Conservation (phyloP, 345 rosid genomes). For the Salix udensis region DNA sequence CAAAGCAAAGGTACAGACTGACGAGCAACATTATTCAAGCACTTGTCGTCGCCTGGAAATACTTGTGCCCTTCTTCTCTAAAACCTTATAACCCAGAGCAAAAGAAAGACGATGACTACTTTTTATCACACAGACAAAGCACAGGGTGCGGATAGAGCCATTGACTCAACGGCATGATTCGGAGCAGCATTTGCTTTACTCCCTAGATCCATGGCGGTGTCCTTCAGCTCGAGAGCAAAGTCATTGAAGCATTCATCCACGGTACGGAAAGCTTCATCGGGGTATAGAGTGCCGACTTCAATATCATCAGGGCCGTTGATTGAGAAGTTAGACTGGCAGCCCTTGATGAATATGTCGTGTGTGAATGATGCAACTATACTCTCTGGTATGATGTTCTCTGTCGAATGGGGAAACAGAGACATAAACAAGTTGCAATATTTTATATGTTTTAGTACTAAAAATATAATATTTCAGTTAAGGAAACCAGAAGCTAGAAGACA, state of each 20-base stretch:
- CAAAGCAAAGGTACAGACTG: background rate
- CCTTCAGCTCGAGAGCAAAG: slow-evolving; percentile 26
- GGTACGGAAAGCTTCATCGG: slow-evolving; percentile 40
- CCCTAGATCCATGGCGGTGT: background rate
- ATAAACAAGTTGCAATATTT: background rate
- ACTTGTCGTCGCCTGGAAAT: background rate
- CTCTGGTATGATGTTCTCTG: slow-evolving; percentile 56
- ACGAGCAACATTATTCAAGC: background rate
- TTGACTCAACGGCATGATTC: slow-evolving; percentile 25
- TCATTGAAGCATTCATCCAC: slow-evolving; percentile 57
- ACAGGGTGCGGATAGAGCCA: slow-evolving; percentile 29
- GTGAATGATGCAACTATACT: slow-evolving; percentile 71
- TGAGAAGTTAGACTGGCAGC: slow-evolving; percentile 53
- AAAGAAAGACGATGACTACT: background rate
- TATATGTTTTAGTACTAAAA: background rate
- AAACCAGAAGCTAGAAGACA: background rate
- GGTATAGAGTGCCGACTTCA: slow-evolving; percentile 47
- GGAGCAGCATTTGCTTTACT: slow-evolving; percentile 12
- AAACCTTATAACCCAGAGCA: background rate
- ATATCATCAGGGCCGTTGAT: slow-evolving; percentile 36
- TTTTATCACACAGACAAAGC: background rate
- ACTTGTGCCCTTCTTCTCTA: background rate
- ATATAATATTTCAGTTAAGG: background rate
- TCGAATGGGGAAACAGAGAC: background rate
- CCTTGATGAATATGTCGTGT: slow-evolving; percentile 68